Evolutionary conservation across 75 land plant genomes (phyloP).

Genomic region (Picea glauca): DNA sequence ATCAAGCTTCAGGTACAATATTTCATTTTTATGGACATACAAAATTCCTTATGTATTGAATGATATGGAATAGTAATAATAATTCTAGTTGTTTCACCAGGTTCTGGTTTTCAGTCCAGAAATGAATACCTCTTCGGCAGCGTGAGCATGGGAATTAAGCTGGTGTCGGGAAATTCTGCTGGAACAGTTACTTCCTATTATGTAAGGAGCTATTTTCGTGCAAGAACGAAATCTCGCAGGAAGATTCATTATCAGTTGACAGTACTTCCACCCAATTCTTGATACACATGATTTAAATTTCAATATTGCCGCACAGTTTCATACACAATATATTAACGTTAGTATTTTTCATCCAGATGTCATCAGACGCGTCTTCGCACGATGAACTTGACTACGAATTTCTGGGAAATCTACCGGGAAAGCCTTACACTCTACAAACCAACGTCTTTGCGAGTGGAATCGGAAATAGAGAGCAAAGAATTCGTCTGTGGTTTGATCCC

Average conservation of each 20-base stretch:
- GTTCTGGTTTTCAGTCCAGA: conserved; percentile 51
- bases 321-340: too few species aligned
- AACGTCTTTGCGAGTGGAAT: conserved; percentile 10
- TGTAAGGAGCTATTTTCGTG: conserved; percentile 18
- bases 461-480: conserved; percentile 11
- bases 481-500: conserved; percentile 17
- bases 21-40: neutral
- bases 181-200: conserved; percentile 62
- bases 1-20: neutral
- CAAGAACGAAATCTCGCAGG: neutral
- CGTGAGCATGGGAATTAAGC: conserved; percentile 43
- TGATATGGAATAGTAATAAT: neutral
- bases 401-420: conserved; percentile 7
- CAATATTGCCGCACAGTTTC: too few species aligned
- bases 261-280: neutral
- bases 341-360: neutral
- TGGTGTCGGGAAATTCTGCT: conserved; percentile 26
- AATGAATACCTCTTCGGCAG: conserved; percentile 37
- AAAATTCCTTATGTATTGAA: neutral
- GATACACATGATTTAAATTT: too few species aligned
- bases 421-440: conserved; percentile 13
- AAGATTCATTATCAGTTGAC: neutral
- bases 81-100: conserved; percentile 12
- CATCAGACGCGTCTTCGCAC: neutral
- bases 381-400: conserved; percentile 19